These are phyloP conservation scores for Candida silvicultrix DNA, from an alignment of 805 yeast genomes.

Conservation along the genomic window DNA sequence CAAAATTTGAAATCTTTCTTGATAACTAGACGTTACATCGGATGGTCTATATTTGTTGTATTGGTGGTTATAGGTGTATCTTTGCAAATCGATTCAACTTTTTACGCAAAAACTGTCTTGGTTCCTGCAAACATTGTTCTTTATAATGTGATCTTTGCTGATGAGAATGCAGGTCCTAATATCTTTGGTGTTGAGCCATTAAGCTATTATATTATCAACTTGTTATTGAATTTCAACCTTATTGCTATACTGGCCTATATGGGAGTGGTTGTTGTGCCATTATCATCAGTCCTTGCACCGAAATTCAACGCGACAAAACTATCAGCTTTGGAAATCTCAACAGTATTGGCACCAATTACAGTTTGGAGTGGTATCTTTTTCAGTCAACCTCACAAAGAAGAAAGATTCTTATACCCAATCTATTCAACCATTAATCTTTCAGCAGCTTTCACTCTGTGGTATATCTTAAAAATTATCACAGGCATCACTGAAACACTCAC, in stretches of 20 bases:
- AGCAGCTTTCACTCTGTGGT: constrained; percentile 45
- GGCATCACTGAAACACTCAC: background rate
- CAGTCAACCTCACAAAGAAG: constrained; percentile 87
- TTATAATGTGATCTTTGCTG: constrained; percentile 71
- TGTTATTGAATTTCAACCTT: constrained; percentile 68
- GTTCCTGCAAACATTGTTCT: constrained; percentile 80
- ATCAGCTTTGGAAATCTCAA: constrained; percentile 15
- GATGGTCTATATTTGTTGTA: constrained; percentile 19
- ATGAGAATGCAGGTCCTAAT: constrained; percentile 71
- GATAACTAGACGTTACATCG: constrained; percentile 13
- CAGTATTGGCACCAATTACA: constrained; percentile 41
- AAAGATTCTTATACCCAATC: constrained; percentile 81
- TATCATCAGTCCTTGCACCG: constrained; percentile 12
- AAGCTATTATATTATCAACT: constrained; percentile 60
- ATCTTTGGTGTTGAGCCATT: constrained; percentile 86
- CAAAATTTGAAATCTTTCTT: constrained; percentile 1
- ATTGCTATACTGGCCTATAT: constrained; percentile 35
- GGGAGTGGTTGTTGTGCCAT: constrained; percentile 30
- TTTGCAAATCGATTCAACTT: constrained; percentile 47
- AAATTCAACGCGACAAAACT: constrained; percentile 3
- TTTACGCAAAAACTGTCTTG: constrained; percentile 53
- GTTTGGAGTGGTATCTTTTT: constrained; percentile 67
- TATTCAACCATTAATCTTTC: constrained; percentile 63
- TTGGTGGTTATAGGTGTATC: constrained; percentile 22
- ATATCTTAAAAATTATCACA: constrained; percentile 8